Evolutionary conservation across 2,329 filamentous ascomycete genomes (phyloP), one percentile per base, ranked within the genome.

Genomic region (Juglanconis sp.): DNA sequence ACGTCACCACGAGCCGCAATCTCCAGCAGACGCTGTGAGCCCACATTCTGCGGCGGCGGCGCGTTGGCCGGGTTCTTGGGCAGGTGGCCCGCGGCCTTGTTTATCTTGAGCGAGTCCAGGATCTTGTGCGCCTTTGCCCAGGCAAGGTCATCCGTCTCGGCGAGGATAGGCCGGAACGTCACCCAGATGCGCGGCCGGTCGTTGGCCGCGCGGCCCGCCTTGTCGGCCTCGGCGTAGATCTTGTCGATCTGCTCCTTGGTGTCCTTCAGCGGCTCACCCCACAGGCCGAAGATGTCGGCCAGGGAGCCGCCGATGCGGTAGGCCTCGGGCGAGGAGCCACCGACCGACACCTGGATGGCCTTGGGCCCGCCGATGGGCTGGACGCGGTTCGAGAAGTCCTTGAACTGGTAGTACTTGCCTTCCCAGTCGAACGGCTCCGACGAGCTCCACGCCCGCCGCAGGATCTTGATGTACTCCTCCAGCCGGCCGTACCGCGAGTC

Each of bases 241-340:
- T 79, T 77, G 63, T 85, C 81, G 64, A 87, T 85, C 68, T 87
- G 84, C 66, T 87, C 76, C 70, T 83, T 83, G 0, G 84, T 87
- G 68, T 87, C 84, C 71, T 86, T 85, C 2, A 87, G 73, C 1
- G 84, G 84, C 66, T 87, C 84, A 10, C 84, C 84, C 84, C 84
- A 87, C 4, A 87, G 78, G 0, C 84, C 84, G 63, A 87, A 87
- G 65, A 87, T 87, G 63, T 87, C 84, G 34, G 79, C 84, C 2
- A 86, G 74, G 0, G 78, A 73, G 34, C 84, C 84, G 31, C 84
- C 84, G 44, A 86, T 75, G 30, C 83, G 80, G 70, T 87, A 87
- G 0, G 84, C 84, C 4, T 82, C 83, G 17, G 81, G 77, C 0
- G 82, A 86, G 0, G 82, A 85, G 0, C 84, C 84, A 9, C 84